Base-by-base conservation (phyloP, 23 red algal genomes). In the Pyropia yezoensis region DNA sequence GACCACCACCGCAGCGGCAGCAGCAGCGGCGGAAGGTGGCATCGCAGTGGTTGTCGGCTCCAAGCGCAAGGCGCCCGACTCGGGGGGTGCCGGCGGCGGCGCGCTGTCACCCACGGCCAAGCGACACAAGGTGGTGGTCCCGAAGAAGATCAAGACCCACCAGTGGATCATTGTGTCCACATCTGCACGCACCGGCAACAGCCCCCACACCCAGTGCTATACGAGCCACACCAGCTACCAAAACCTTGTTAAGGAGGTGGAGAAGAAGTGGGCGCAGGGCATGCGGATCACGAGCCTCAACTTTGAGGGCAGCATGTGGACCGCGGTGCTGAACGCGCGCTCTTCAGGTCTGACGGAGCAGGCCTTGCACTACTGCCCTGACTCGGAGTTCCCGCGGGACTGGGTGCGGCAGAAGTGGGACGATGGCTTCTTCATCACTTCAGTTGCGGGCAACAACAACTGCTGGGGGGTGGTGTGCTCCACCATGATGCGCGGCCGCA, bases 161-260 rank as follows among this genome's bases (percentile, higher is more conserved):
- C 92, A 96, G 53, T 96, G 92, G 92, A 83, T 96, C 23, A 96
- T 96, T 50, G 75, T 96, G 26, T 89, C 83, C 27, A 96, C 92
- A 6, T 89, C 84, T 45, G 83, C 92, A 7, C 84, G 84, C 51
- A 90, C 66, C 21, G 70, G 76, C 21, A 61, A 64, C 26, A 85
- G 85, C n/a, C 92, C 92, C 5, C 82, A 80, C 21, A 96, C 83
- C 51, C 92, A 96, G 56, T 88, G 84, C 54, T 96, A 96, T 66
- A 96, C 92, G 15, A 79, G 70, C n/a, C 92, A 96, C 29, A 96
- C 92, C 27, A 83, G 78, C 14, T 96, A 96, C 58, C 59, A 81
- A 19, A 96, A 96, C 49, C 67, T 96, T 23, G 92, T 88, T 1
- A 88, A 83, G 67, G 92, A 96, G 39, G 92, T 96, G 11, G 92